phyloP scores from a whole-genome alignment of 208 protist genomes.

The Strigomonas culicis region DNA sequence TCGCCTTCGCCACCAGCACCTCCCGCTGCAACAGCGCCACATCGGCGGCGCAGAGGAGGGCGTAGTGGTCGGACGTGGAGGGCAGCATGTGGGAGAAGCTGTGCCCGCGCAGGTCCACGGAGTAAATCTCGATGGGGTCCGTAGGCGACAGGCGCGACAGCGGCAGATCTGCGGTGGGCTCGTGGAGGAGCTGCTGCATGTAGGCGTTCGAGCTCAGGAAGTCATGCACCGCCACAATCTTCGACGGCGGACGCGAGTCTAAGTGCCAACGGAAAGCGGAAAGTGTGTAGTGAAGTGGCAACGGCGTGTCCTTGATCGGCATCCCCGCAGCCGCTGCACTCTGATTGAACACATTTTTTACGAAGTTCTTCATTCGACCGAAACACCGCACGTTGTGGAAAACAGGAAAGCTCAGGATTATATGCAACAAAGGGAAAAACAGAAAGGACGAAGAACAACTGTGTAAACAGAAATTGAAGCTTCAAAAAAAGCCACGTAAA shows the following conservation, averaged over 20 bases:
- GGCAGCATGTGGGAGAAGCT: constrained; percentile 37
- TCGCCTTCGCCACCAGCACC: constrained; percentile 37
- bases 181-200: constrained; percentile 64
- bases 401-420: not conserved
- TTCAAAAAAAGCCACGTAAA: constrained; percentile 9
- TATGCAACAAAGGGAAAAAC: constrained; percentile 8
- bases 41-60: constrained; percentile 51
- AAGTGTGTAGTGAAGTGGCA: constrained; percentile 30
- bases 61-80: constrained; percentile 17
- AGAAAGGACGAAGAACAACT: constrained; percentile 11
- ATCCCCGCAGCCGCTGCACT: no score
- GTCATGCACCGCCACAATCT: constrained; percentile 75
- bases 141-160: constrained; percentile 34
- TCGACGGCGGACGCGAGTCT: constrained; percentile 57
- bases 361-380: constrained; percentile 7
- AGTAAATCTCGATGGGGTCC: constrained; percentile 74
- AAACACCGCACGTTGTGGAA: not conserved
- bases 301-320: no score
- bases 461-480: not conserved
- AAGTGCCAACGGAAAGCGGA: constrained; percentile 79
- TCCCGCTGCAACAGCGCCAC: constrained; percentile 47
- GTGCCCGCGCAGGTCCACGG: constrained; percentile 74
- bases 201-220: constrained; percentile 46
- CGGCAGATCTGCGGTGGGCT: constrained; percentile 38
- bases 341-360: not conserved